These are phyloP conservation scores for Hypomontagnella monticulosa DNA, from an alignment of 495 filamentous ascomycete genomes.

Conservation along the genomic window DNA sequence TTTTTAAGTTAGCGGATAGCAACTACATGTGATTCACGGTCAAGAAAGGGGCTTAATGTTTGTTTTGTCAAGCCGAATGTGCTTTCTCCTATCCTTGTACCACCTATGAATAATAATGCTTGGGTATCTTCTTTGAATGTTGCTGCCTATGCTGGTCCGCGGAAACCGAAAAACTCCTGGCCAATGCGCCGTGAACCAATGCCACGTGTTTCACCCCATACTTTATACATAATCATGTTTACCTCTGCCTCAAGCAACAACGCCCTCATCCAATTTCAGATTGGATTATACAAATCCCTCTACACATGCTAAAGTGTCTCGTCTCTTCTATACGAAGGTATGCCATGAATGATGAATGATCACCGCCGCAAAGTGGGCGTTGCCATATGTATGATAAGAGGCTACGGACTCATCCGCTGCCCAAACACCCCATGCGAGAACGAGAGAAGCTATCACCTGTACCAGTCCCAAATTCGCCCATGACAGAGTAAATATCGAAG, in stretches of 20 bases:
- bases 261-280: conserved; percentile 3
- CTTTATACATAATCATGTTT: conserved; percentile 6
- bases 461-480: conserved; percentile 38
- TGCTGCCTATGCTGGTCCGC: conserved; percentile 22
- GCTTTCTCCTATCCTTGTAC: conserved; percentile 2
- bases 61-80: not conserved
- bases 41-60: no score
- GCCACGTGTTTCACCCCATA: conserved; percentile 13
- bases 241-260: not conserved
- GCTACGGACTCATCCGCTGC: conserved; percentile 21
- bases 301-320: not conserved
- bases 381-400: conserved; percentile 38
- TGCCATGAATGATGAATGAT: conserved; percentile 46
- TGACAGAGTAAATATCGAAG: conserved; percentile 29
- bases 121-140: conserved; percentile 32
- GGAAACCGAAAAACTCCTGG: conserved; percentile 33
- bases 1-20: no score
- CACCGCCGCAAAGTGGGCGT: conserved; percentile 35
- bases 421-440: conserved; percentile 44
- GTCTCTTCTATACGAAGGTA: conserved; percentile 31
- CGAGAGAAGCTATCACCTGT: conserved; percentile 35
- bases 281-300: not conserved
- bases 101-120: conserved; percentile 16
- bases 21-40: no score
- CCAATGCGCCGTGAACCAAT: conserved; percentile 24